phyloP scores from a whole-genome alignment of 306 rosid genomes.

The Albizia julibrissin region DNA sequence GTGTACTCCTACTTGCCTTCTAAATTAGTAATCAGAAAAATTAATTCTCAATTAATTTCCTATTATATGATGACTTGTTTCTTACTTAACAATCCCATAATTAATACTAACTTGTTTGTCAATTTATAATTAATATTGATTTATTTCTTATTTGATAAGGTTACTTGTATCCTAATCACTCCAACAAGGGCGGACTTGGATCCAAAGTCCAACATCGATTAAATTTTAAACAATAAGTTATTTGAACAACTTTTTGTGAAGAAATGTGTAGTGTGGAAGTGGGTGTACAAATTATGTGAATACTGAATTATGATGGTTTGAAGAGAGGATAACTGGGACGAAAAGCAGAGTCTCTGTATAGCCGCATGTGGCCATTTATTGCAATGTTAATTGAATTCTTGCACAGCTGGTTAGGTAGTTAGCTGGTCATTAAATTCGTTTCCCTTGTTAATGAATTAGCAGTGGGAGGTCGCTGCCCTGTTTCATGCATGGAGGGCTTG shows the following conservation, averaged over 20 bases:
- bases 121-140: too few species aligned
- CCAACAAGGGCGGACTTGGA: too few species aligned
- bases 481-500: constrained; percentile 17
- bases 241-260: neutral
- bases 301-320: neutral
- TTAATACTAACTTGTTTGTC: too few species aligned
- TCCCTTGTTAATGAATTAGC: neutral
- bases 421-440: constrained; percentile 5
- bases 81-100: too few species aligned
- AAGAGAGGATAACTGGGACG: neutral
- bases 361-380: constrained; percentile 40
- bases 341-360: constrained; percentile 30
- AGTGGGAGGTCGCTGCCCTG: constrained; percentile 19
- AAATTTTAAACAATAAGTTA: neutral
- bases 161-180: too few species aligned
- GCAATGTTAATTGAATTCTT: neutral
- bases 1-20: too few species aligned
- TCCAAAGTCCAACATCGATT: too few species aligned
- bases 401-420: constrained; percentile 38
- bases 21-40: too few species aligned
- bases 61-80: too few species aligned
- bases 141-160: too few species aligned
- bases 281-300: neutral
- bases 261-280: neutral
- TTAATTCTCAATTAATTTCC: too few species aligned